Percentiles rank a stretch among this genome's conserved stretches.
These are phyloP conservation scores for Blakeslea trispora DNA, from an alignment of 371 early-diverging fungal species.

Conservation along the genomic window DNA sequence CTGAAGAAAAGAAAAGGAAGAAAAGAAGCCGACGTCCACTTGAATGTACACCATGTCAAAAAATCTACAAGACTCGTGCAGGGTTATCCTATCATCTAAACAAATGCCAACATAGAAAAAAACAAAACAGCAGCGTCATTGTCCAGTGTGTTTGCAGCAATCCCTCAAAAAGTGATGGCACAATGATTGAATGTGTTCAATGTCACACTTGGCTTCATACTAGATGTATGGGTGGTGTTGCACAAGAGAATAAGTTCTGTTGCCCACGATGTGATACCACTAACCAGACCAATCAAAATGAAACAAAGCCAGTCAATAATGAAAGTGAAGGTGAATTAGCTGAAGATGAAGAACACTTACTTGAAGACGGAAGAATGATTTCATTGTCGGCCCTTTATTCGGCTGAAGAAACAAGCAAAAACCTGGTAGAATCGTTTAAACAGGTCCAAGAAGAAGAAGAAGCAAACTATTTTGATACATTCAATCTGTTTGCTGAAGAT, in stretches of 20 bases:
- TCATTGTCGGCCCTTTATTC: conserved; percentile 5
- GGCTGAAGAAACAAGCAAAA: conserved; percentile 8
- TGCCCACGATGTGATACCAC: conserved; percentile 47
- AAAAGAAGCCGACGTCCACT: conserved; percentile 17
- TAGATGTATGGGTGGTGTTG: conserved; percentile 47
- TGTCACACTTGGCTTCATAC: conserved; percentile 61
- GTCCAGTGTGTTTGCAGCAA: conserved; percentile 45
- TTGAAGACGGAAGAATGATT: conserved; percentile 6
- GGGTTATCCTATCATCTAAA: conserved; percentile 48
- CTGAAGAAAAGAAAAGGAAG: not conserved
- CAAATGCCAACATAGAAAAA: conserved; percentile 36
- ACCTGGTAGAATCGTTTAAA: not conserved
- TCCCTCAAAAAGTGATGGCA: conserved; percentile 36
- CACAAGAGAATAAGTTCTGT: conserved; percentile 38
- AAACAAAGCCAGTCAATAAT: not conserved
- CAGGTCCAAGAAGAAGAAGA: conserved; percentile 2
- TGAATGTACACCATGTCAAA: conserved; percentile 51
- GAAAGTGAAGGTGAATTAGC: conserved; percentile 1
- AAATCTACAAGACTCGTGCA: conserved; percentile 46
- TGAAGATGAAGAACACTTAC: conserved; percentile 2
- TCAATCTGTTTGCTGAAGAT: conserved; percentile 13
- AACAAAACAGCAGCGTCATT: conserved; percentile 11
- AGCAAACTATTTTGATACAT: conserved; percentile 3
- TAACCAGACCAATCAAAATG: not conserved
- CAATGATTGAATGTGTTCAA: conserved; percentile 55